Evolutionary conservation across 208 protist species (phyloP), one percentile per base, ranked within the genome.

Genomic region (Acanthamoeba pearcei): DNA sequence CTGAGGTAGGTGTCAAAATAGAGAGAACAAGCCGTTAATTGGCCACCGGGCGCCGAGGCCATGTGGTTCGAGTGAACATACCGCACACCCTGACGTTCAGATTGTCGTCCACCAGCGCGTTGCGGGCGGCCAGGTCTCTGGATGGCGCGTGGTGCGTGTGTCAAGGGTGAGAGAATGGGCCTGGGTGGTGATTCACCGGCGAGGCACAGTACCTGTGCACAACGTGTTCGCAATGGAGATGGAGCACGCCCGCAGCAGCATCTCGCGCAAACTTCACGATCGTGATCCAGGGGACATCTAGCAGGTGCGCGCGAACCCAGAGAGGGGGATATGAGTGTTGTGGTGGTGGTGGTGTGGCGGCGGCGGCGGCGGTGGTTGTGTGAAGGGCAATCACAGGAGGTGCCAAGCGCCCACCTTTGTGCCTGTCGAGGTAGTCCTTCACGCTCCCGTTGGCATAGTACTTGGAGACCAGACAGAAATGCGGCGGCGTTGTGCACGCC

Each of bases 201-300:
- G 38, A 5, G 38, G 38, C 38, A 42, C 38, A 42, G 38, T 42
- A 42, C 78, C 78, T 13, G 49, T 86, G 78, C 9, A 86, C 46
- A 27, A 86, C 49, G 46, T 86, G 78, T 86, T 86, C 78, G 46
- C 78, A 86, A 13, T 86, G 78, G n/a, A 57, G 35, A n/a, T 86
- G 78, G 10, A 86, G 49, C 78, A 86, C 78, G 15, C 78, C 78
- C 17, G 78, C 78, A 2, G 78, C 78, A 5, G 78, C 78, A 55
- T 86, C 78, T 10, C 78, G 78, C 15, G 78, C 78, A n/a, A 86
- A 86, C 78, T 17, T 1, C 35, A 86, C 78, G 24, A 13, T 35
- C 19, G 78, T 86, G 46, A 86, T 49, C 78, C 78, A 86, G 1
- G 35, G 27, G 12, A 86, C 46, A 51, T 86, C 49, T 49, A 9